phyloP scores from a whole-genome alignment of 345 rosid species.

The Chamaenerion angustifolium region DNA sequence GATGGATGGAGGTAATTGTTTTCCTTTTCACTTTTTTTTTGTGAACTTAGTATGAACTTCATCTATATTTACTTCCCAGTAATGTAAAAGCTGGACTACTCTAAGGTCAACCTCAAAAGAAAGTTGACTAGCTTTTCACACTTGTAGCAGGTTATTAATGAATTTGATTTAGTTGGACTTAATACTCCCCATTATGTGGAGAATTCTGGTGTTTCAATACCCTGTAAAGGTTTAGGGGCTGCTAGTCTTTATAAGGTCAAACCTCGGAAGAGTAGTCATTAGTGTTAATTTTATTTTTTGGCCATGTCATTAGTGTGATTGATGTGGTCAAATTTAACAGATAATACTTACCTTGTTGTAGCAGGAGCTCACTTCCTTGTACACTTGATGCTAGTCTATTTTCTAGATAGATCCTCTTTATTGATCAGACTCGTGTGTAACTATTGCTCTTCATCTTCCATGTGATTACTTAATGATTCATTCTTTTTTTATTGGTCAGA shows the following conservation, averaged over 20 bases:
- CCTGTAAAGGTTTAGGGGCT: too few species aligned
- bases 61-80: not conserved
- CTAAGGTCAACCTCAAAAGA: too few species aligned
- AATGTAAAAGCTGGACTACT: not conserved
- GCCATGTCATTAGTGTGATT: too few species aligned
- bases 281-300: too few species aligned
- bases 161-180: too few species aligned
- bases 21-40: not conserved
- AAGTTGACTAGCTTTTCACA: not conserved
- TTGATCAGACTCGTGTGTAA: not conserved
- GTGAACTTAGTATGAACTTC: not conserved
- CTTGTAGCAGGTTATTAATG: not conserved
- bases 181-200: too few species aligned
- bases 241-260: too few species aligned
- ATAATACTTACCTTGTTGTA: not conserved
- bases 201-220: too few species aligned
- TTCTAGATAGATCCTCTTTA: not conserved
- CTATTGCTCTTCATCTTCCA: constrained; percentile 1
- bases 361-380: not conserved
- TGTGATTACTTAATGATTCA: not conserved
- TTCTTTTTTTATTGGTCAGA: constrained; percentile 6
- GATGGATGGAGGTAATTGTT: constrained; percentile 8
- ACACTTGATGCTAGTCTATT: not conserved
- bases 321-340: too few species aligned
- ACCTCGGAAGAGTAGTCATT: too few species aligned